Conservation (phyloP, 2,329 filamentous ascomycete species). For the Fusarium guadeloupense region DNA sequence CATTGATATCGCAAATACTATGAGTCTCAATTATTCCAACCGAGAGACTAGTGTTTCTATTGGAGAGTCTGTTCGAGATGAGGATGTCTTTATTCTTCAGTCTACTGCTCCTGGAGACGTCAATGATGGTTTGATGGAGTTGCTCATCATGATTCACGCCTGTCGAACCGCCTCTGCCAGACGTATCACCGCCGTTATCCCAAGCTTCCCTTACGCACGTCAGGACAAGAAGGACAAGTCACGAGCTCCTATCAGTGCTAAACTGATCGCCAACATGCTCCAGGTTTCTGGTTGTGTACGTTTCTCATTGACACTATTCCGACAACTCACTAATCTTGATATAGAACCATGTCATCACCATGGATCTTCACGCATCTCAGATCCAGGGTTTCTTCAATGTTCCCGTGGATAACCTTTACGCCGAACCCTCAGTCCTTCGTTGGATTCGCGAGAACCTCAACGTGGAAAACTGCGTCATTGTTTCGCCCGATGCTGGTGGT, state of each 20-base stretch:
- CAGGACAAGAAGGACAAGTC: slow-evolving; percentile 98
- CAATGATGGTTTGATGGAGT: slow-evolving; percentile 98
- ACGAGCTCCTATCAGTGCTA: slow-evolving; percentile 94
- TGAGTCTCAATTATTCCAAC: slow-evolving; percentile 86
- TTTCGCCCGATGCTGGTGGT: slow-evolving; percentile 93
- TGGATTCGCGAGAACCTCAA: slow-evolving; percentile 91
- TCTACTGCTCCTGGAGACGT: slow-evolving; percentile 95
- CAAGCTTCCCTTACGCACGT: slow-evolving; percentile 94
- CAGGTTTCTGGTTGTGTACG: slow-evolving; percentile 84
- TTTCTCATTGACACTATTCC: slow-evolving; percentile 1
- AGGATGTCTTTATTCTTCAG: slow-evolving; percentile 98
- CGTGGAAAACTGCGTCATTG: slow-evolving; percentile 87
- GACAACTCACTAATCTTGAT: slow-evolving; percentile 8
- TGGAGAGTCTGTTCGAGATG: slow-evolving; percentile 93
- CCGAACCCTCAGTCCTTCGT: slow-evolving; percentile 88
- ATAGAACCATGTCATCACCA: slow-evolving; percentile 77
- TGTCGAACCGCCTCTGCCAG: slow-evolving; percentile 77
- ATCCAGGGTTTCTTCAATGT: slow-evolving; percentile 96
- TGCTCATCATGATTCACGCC: slow-evolving; percentile 97
- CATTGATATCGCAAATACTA: slow-evolving; percentile 80
- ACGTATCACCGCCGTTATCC: slow-evolving; percentile 93
- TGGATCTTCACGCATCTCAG: slow-evolving; percentile 94
- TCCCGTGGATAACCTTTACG: slow-evolving; percentile 82
- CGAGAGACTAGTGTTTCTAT: slow-evolving; percentile 92
- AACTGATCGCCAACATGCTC: slow-evolving; percentile 97